Evolutionary conservation across 768 basidiomycete genomes (phyloP).

Genomic region (Antrodiella citrinella): DNA sequence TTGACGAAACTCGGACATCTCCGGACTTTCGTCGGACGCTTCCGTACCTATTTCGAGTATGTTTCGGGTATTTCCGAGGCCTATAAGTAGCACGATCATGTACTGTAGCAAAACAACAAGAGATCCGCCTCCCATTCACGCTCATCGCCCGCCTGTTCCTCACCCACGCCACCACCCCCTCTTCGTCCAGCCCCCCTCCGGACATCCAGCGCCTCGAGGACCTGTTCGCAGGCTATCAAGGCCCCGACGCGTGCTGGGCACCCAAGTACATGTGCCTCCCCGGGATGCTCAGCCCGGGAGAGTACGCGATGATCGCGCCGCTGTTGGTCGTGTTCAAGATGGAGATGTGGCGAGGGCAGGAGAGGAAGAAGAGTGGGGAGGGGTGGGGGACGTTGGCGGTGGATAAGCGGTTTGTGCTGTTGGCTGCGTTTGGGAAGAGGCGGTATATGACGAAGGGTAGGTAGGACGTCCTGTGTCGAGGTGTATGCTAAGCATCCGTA

Average conservation of each 20-base stretch:
- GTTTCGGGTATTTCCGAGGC: too few species aligned
- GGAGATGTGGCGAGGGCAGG: background rate
- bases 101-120: too few species aligned
- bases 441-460: background rate
- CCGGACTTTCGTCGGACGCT: too few species aligned
- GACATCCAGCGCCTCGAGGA: background rate
- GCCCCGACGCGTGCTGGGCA: background rate
- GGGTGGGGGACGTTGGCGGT: too few species aligned
- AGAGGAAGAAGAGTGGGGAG: background rate
- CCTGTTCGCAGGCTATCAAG: background rate
- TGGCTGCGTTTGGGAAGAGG: background rate
- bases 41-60: too few species aligned
- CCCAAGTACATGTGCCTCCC: background rate
- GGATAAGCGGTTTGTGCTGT: background rate
- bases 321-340: background rate
- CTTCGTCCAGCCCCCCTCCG: background rate
- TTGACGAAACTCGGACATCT: too few species aligned
- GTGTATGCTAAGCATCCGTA: too few species aligned
- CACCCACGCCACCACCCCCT: background rate
- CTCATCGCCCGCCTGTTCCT: background rate
- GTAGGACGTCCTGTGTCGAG: too few species aligned
- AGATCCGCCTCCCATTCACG: background rate
- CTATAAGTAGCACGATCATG: too few species aligned
- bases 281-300: background rate
- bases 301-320: background rate